Conservation (phyloP, 2,329 filamentous ascomycete species). For the Falciphora oryzae region DNA sequence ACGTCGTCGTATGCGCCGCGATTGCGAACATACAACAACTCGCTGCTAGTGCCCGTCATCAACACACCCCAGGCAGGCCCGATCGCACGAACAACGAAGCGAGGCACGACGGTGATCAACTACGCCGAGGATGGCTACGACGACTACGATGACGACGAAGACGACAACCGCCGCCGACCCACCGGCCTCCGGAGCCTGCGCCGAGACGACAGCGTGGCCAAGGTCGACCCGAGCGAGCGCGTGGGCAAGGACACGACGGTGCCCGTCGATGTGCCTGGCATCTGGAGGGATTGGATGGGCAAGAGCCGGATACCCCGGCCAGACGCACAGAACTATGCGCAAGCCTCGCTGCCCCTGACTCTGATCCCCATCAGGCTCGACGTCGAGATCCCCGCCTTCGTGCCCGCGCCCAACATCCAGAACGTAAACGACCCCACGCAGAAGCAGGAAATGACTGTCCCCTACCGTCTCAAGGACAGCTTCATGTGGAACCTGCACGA, state of each 20-base stretch:
- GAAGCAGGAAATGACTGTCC: constrained; percentile 70
- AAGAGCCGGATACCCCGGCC: constrained; percentile 54
- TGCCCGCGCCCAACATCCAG: constrained; percentile 58
- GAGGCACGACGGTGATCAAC: constrained; percentile 93
- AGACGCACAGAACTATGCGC: constrained; percentile 56
- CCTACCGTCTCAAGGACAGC: constrained; percentile 87
- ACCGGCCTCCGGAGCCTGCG: constrained; percentile 80
- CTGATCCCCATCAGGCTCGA: constrained; percentile 96
- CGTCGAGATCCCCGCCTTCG: constrained; percentile 77
- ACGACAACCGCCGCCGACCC: constrained; percentile 69
- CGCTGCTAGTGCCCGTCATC: constrained; percentile 78
- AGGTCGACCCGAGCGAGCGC: constrained; percentile 65
- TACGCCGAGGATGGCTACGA: constrained; percentile 97
- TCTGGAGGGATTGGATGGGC: constrained; percentile 95
- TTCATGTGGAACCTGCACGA: constrained; percentile 98
- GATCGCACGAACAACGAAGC: constrained; percentile 82
- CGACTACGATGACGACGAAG: constrained; percentile 67
- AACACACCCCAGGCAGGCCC: constrained; percentile 62
- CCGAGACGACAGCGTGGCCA: constrained; percentile 62
- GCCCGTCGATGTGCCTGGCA: constrained; percentile 80
- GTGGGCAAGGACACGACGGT: constrained; percentile 74
- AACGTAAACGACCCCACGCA: constrained; percentile 65
- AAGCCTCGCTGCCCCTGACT: constrained; percentile 76
- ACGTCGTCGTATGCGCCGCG: constrained; percentile 89
- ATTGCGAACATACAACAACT: constrained; percentile 85